A percentile compares a stretch with the other conserved stretches of the same genome.
These are phyloP conservation scores for Sanghuangporus baumii DNA, from an alignment of 1,284 basidiomycete species.

Conservation along the genomic window DNA sequence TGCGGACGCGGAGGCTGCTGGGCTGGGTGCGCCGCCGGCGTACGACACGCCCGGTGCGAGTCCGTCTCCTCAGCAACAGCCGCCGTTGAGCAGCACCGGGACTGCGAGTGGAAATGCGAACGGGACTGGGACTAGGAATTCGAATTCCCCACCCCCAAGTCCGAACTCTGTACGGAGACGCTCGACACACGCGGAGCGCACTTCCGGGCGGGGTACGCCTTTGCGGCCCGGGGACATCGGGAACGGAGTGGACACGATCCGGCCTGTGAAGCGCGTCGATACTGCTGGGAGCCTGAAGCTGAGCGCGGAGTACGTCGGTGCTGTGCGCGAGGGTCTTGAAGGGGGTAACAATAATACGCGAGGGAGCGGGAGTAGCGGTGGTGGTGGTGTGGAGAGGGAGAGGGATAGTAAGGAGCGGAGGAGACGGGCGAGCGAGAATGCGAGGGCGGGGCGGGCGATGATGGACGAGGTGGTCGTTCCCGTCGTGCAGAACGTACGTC, in stretches of 20 bases:
- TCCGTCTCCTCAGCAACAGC: constrained; percentile 3
- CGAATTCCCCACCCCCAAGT: constrained; percentile 17
- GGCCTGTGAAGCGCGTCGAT: constrained; percentile 90
- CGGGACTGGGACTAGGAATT: no score
- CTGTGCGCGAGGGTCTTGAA: constrained; percentile 48
- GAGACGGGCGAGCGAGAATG: constrained; percentile 44
- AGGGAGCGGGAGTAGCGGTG: neutral
- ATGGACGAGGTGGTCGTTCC: constrained; percentile 81
- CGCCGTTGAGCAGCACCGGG: neutral
- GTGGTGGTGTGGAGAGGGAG: no score
- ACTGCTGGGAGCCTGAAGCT: constrained; percentile 69
- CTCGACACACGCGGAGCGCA: constrained; percentile 70
- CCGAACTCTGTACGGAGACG: constrained; percentile 43
- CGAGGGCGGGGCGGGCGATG: constrained; percentile 63
- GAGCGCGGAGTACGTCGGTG: constrained; percentile 79
- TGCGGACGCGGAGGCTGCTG: constrained; percentile 20
- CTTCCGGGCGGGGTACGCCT: constrained; percentile 67
- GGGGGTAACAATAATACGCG: constrained; percentile 28
- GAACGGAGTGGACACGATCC: constrained; percentile 81
- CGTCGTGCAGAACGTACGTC: constrained; percentile 61
- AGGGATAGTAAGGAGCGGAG: neutral
- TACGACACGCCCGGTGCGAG: constrained; percentile 42
- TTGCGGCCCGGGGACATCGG: constrained; percentile 79
- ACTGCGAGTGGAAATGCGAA: neutral
- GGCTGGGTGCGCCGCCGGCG: constrained; percentile 54